A percentile compares a stretch with the other conserved stretches of the same genome.
These are phyloP conservation scores for Amylocystis lapponica DNA, from an alignment of 768 basidiomycete species.

Conservation along the genomic window DNA sequence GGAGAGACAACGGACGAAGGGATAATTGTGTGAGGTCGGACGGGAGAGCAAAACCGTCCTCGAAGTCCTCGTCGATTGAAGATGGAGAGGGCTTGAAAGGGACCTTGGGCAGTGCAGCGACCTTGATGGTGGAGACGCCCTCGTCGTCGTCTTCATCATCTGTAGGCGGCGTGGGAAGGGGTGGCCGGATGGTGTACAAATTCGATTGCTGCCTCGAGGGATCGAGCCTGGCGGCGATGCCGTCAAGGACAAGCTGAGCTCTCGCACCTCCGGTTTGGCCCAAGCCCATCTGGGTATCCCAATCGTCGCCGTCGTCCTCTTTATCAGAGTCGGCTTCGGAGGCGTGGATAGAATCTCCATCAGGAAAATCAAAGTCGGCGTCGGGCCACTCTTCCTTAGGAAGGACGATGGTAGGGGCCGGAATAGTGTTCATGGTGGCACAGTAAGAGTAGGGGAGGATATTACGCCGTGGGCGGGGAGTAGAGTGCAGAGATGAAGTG, in stretches of 20 bases:
- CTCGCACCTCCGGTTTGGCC: slow-evolving; percentile 51
- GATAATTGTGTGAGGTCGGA: slow-evolving; percentile 77
- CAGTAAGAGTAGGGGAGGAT: slow-evolving; percentile 11
- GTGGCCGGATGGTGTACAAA: slow-evolving; percentile 63
- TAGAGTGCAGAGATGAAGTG: slow-evolving; percentile 8
- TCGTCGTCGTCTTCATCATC: slow-evolving; percentile 77
- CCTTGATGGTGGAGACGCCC: slow-evolving; percentile 81
- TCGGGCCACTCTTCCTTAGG: slow-evolving; percentile 80
- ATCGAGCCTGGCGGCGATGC: slow-evolving; percentile 35
- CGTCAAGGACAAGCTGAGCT: slow-evolving; percentile 32
- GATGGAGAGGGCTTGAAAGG: slow-evolving; percentile 25
- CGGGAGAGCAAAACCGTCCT: slow-evolving; percentile 78
- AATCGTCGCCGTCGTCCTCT: slow-evolving; percentile 63
- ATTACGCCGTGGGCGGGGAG: slow-evolving; percentile 16
- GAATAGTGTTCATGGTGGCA: slow-evolving; percentile 50
- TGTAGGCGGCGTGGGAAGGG: slow-evolving; percentile 41
- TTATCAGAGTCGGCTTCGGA: slow-evolving; percentile 55
- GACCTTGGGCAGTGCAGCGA: slow-evolving; percentile 38
- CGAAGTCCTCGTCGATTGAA: slow-evolving; percentile 71
- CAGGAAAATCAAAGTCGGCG: slow-evolving; percentile 81
- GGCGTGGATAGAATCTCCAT: slow-evolving; percentile 61
- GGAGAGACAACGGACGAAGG: slow-evolving; percentile 70
- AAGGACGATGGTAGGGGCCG: slow-evolving; percentile 47
- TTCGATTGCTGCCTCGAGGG: slow-evolving; percentile 30
- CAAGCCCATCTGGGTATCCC: slow-evolving; percentile 75